Conservation (phyloP, 805 yeast species). For the Metschnikowia reukaufii region DNA sequence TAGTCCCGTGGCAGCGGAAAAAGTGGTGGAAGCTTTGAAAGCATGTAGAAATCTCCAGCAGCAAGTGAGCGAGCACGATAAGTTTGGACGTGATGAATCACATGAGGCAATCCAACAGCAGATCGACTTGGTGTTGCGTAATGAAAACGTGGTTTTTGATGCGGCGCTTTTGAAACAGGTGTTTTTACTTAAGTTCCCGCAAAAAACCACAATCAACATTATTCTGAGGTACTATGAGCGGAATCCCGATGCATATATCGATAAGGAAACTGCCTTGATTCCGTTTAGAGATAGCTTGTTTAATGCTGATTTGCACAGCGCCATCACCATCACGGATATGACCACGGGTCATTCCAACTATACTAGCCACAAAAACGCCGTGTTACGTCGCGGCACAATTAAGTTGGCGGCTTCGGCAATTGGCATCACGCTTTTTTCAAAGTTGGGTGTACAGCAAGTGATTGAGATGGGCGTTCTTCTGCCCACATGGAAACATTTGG, state of each 20-base stretch:
- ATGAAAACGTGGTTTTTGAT: constrained; percentile 24
- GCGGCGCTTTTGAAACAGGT: constrained; percentile 27
- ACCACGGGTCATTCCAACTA: constrained; percentile 61
- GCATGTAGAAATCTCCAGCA: constrained; percentile 26
- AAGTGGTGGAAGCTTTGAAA: constrained; percentile 23
- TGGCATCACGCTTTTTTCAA: constrained; percentile 37
- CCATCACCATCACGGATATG: constrained; percentile 56
- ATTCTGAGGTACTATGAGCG: constrained; percentile 27
- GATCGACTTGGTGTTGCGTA: constrained; percentile 24
- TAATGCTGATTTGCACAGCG: constrained; percentile 56
- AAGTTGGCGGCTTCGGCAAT: constrained; percentile 34
- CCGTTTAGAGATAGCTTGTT: constrained; percentile 62
- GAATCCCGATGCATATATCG: constrained; percentile 31
- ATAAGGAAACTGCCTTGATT: constrained; percentile 49
- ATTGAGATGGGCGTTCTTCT: constrained; percentile 41
- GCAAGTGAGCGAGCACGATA: constrained; percentile 22
- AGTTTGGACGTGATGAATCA: constrained; percentile 25
- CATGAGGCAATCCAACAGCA: constrained; percentile 22
- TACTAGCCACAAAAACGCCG: constrained; percentile 33
- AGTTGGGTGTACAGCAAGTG: constrained; percentile 41
- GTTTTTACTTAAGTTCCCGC: constrained; percentile 36
- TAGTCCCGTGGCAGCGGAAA: constrained; percentile 2
- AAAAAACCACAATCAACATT: constrained; percentile 27
- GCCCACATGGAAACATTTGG: constrained; percentile 37
- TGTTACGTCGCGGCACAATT: constrained; percentile 29